A percentile compares a stretch with the other conserved stretches of the same genome.
These are phyloP conservation scores for Fusarium algeriense DNA, from an alignment of 2,329 filamentous ascomycete species.

Conservation along the genomic window DNA sequence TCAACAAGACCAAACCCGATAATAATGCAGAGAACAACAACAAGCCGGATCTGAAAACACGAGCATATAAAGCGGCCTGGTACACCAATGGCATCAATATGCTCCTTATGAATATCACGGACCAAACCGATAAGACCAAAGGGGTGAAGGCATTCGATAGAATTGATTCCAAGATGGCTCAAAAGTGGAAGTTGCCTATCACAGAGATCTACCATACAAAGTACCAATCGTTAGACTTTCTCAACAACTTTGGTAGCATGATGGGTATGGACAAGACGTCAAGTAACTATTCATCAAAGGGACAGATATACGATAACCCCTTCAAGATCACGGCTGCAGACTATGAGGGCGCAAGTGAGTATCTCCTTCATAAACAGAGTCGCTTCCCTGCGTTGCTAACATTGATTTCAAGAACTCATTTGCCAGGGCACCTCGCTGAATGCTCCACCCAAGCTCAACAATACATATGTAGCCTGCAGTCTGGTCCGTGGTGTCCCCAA, in stretches of 20 bases:
- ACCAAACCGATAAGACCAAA: slow-evolving; percentile 18
- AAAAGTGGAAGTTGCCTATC: slow-evolving; percentile 28
- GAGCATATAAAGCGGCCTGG: slow-evolving; percentile 60
- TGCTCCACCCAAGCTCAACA: slow-evolving; percentile 15
- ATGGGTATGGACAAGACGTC: slow-evolving; percentile 4
- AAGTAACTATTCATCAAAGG: not conserved
- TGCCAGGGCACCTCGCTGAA: slow-evolving; percentile 7
- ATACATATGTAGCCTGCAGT: slow-evolving; percentile 29
- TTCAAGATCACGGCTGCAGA: not conserved
- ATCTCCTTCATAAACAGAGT: not conserved
- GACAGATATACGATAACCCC: not conserved
- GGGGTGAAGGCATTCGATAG: slow-evolving; percentile 23
- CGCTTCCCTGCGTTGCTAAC: not conserved
- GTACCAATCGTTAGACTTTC: slow-evolving; percentile 18
- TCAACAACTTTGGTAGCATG: slow-evolving; percentile 12
- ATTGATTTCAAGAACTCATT: not conserved
- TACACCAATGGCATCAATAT: slow-evolving; percentile 56
- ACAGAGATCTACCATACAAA: slow-evolving; percentile 4
- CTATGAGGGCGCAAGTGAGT: not conserved
- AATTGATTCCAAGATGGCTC: slow-evolving; percentile 19
- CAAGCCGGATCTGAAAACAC: slow-evolving; percentile 52
- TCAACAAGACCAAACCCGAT: slow-evolving; percentile 52
- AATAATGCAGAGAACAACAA: slow-evolving; percentile 47
- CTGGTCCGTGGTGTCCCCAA: slow-evolving; percentile 56
- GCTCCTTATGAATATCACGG: slow-evolving; percentile 56